Evolutionary conservation across 2,329 filamentous ascomycete genomes (phyloP).

Genomic region (Fusarium compactum): DNA sequence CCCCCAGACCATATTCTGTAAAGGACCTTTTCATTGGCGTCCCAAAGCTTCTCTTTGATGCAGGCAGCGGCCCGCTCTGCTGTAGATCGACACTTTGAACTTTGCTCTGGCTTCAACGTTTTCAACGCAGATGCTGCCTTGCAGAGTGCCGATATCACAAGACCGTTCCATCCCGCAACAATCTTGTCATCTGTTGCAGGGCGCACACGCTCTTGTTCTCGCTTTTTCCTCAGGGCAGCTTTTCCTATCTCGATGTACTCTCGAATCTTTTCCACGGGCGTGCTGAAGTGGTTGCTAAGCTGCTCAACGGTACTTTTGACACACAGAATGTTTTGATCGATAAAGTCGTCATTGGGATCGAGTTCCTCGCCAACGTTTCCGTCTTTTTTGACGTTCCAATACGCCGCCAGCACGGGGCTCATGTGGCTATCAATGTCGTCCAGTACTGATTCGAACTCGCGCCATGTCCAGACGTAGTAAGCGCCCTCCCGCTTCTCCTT

Average conservation of each 20-base stretch:
- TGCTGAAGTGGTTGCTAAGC: slow-evolving; percentile 79
- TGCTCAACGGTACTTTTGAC: slow-evolving; percentile 75
- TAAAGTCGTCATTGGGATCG: slow-evolving; percentile 93
- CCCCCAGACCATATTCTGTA: slow-evolving; percentile 80
- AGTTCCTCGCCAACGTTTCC: slow-evolving; percentile 87
- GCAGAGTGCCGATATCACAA: slow-evolving; percentile 86
- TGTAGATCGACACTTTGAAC: slow-evolving; percentile 70
- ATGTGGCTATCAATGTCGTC: slow-evolving; percentile 63
- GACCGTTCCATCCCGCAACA: slow-evolving; percentile 87
- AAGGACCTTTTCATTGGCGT: slow-evolving; percentile 70
- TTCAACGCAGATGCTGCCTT: slow-evolving; percentile 78
- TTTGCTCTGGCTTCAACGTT: slow-evolving; percentile 67
- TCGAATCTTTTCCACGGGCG: slow-evolving; percentile 76
- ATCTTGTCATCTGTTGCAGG: slow-evolving; percentile 91
- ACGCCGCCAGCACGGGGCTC: slow-evolving; percentile 79
- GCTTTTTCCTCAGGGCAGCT: slow-evolving; percentile 75
- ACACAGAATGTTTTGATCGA: slow-evolving; percentile 90
- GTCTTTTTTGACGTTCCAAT: slow-evolving; percentile 86
- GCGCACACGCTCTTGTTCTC: slow-evolving; percentile 78
- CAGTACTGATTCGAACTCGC: slow-evolving; percentile 84
- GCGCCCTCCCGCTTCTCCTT: slow-evolving; percentile 89
- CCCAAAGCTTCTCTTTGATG: slow-evolving; percentile 80
- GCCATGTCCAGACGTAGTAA: slow-evolving; percentile 92
- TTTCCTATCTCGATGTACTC: slow-evolving; percentile 75
- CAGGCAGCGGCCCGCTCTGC: slow-evolving; percentile 79